Evolutionary conservation across 805 yeast genomes (phyloP).

Genomic region (Candida pini): DNA sequence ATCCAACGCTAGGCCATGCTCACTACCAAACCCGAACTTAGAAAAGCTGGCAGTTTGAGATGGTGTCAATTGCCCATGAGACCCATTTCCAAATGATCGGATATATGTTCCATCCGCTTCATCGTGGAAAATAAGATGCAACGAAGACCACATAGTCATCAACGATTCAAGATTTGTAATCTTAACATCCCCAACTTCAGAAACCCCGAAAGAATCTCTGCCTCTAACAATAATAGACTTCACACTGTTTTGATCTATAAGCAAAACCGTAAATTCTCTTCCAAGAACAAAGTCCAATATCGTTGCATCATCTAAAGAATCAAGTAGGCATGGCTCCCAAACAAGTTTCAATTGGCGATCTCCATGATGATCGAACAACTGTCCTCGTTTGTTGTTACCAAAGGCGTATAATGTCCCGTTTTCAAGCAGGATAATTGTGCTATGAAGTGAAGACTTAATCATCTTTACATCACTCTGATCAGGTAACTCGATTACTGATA

Average conservation of each 20-base stretch:
- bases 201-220: slow-evolving; percentile 26
- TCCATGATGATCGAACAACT: slow-evolving; percentile 29
- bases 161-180: too few species aligned
- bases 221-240: slow-evolving; percentile 26
- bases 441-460: slow-evolving; percentile 39
- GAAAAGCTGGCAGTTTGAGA: slow-evolving; percentile 19
- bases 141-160: slow-evolving; percentile 80
- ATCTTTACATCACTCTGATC: not conserved
- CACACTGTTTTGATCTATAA: not conserved
- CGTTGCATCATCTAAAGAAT: not conserved
- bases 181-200: too few species aligned
- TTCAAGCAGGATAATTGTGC: slow-evolving; percentile 33
- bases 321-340: slow-evolving; percentile 19
- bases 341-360: slow-evolving; percentile 13
- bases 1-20: slow-evolving; percentile 60
- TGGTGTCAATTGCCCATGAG: slow-evolving; percentile 56
- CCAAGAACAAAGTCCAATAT: slow-evolving; percentile 36
- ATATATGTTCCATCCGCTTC: slow-evolving; percentile 15
- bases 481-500: slow-evolving; percentile 2
- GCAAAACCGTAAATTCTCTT: slow-evolving; percentile 48
- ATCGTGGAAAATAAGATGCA: slow-evolving; percentile 40
- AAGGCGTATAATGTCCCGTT: slow-evolving; percentile 51
- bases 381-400: slow-evolving; percentile 67
- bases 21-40: slow-evolving; percentile 58
- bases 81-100: slow-evolving; percentile 64